Percentiles rank a stretch among this genome's conserved stretches.
phyloP scores from a whole-genome alignment of 148 eudicot genomes.

The Rhododendron mucronatum region DNA sequence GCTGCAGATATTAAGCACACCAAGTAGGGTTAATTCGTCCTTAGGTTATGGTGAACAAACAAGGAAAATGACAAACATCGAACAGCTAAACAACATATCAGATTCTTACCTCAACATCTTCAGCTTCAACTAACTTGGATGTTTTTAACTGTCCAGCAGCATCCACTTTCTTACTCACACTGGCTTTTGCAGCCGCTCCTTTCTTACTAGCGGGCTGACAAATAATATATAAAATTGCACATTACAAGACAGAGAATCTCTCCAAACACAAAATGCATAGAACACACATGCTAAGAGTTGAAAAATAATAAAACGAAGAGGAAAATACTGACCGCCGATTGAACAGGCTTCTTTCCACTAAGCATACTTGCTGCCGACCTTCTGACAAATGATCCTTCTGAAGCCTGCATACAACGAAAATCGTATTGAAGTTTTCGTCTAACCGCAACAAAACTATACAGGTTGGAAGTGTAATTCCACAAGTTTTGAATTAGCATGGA shows the following conservation, averaged over 20 bases:
- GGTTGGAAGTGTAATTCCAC: not conserved
- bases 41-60: not conserved
- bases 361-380: conserved; percentile 98
- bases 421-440: not conserved
- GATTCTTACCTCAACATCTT: conserved; percentile 83
- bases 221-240: not conserved
- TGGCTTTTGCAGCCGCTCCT: conserved; percentile 57
- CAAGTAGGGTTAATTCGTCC: not conserved
- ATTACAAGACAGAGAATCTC: not conserved
- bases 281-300: not conserved
- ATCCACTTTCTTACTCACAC: conserved; percentile 63
- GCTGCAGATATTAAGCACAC: conserved; percentile 49
- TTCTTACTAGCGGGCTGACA: conserved; percentile 70
- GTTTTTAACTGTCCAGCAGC: conserved; percentile 52
- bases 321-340: conserved; percentile 53
- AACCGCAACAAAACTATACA: not conserved
- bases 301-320: not conserved
- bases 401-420: conserved; percentile 35
- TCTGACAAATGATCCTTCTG: conserved; percentile 52
- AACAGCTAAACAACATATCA: not conserved
- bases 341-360: conserved; percentile 84
- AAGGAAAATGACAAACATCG: not conserved
- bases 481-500: not conserved
- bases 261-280: not conserved
- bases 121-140: conserved; percentile 59